phyloP scores from a whole-genome alignment of 148 eudicot species.

The Selenicereus undatus region DNA sequence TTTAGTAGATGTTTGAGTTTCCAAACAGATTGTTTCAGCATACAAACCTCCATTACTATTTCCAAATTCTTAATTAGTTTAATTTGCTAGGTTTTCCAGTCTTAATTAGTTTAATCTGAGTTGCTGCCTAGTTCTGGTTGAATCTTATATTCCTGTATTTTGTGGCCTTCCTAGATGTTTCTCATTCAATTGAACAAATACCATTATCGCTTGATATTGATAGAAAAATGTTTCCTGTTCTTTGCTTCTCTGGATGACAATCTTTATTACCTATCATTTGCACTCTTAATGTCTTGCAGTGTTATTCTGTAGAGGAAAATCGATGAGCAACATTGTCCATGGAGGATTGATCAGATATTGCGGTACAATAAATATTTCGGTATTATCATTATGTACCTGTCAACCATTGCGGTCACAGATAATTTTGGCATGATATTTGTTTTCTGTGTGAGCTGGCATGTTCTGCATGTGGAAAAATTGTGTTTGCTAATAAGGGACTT shows the following conservation, averaged over 20 bases:
- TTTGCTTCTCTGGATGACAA: too few species aligned
- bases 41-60: too few species aligned
- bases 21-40: background rate
- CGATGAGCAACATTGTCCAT: background rate
- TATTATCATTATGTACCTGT: background rate
- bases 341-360: background rate
- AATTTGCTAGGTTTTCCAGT: background rate
- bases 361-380: background rate
- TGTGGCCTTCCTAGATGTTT: background rate
- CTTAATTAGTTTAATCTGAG: too few species aligned
- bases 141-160: background rate
- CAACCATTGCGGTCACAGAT: background rate
- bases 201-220: too few species aligned
- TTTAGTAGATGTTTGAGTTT: background rate
- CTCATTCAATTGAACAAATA: background rate
- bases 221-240: too few species aligned
- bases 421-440: background rate
- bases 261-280: too few species aligned
- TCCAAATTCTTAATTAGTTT: background rate
- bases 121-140: background rate
- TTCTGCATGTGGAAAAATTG: background rate
- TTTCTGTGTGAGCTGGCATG: background rate
- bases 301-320: too few species aligned
- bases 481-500: background rate
- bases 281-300: too few species aligned